Evolutionary conservation across 2,329 filamentous ascomycete species (phyloP), one percentile per base, ranked within the genome.

Genomic region (Fusarium nisikadoi): DNA sequence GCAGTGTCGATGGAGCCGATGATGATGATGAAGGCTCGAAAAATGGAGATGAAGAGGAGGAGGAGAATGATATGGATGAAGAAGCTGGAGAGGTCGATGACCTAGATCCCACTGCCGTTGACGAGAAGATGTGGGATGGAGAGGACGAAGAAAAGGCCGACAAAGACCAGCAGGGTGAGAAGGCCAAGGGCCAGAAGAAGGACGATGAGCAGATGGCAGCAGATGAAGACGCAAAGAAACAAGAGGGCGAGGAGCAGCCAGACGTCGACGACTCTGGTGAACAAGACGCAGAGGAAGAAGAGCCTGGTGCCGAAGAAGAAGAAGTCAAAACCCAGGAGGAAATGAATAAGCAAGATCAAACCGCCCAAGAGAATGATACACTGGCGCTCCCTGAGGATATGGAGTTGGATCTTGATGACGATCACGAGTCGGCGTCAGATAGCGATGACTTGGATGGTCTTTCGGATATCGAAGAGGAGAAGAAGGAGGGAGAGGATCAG

Each of bases 51-150:
- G 86, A 91, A 14, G 89, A 90, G 36, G 88, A 93, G 31, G 88
- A 90, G 46, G 88, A 91, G 36, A 85, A 92, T n/a, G 92, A 94
- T 14, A 91, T 97, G 79, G 94, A 98, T 72, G 95, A 97, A 76
- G 94, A 98, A 81, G 89, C 93, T 9, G 96, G 95, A 3, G 93
- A 94, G 76, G 94, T 98, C 16, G 94, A 98, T 82, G 94, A 97
- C 76, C 86, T 97, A 45, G 95, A 97, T 75, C 92, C 94, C 17
- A 93, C 91, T 20, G 93, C 95, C 25, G 93, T 98, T 3, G 97
- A 99, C 79, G 97, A 99, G 84, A 99, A 98, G 86, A 94, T 98
- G 89, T 99, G 96, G 96, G 95, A 99, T 81, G 95, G 94, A 42
- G 91, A 91, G 49, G 91, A 92, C 58, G 91, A 94, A 46, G 88